Evolutionary conservation across 441 rosid genomes (phyloP).

Genomic region (Viola pubescens): DNA sequence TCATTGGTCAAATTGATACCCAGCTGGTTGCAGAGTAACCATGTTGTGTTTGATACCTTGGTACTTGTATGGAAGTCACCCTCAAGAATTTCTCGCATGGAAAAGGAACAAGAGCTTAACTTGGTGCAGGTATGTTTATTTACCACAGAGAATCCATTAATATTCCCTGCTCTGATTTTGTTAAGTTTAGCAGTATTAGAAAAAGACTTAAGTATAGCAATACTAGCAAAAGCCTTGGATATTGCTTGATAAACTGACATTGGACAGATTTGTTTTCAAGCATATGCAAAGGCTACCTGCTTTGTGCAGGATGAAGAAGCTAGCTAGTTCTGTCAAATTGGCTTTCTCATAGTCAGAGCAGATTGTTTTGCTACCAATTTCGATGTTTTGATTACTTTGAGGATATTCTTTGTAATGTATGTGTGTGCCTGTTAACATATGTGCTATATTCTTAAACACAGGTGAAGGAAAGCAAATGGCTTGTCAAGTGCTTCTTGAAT

Average conservation of each 20-base stretch:
- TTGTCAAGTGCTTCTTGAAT: slow-evolving; percentile 93
- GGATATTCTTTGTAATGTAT: slow-evolving; percentile 1
- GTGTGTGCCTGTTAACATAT: slow-evolving; percentile 1
- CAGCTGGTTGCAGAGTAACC: slow-evolving; percentile 88
- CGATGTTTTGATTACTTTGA: neutral
- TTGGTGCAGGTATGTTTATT: slow-evolving; percentile 75
- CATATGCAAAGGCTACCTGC: neutral
- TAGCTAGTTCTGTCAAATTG: neutral
- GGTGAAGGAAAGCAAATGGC: slow-evolving; percentile 99
- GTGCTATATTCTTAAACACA: slow-evolving; percentile 29
- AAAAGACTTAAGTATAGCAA: too few species aligned
- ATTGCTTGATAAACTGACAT: too few species aligned
- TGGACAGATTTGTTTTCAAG: neutral
- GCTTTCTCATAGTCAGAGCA: neutral
- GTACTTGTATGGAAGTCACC: slow-evolving; percentile 91
- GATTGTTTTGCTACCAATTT: too few species aligned
- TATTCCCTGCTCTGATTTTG: too few species aligned
- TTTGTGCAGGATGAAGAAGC: neutral
- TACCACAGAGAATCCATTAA: neutral
- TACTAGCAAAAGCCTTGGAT: too few species aligned
- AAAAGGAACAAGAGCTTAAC: slow-evolving; percentile 87
- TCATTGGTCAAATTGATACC: slow-evolving; percentile 86
- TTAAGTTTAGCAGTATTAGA: too few species aligned
- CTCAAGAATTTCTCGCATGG: slow-evolving; percentile 77
- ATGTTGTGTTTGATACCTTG: slow-evolving; percentile 73